These are phyloP conservation scores for Dunaliella sp. DNA, from an alignment of 139 green algal species.

Conservation along the genomic window DNA sequence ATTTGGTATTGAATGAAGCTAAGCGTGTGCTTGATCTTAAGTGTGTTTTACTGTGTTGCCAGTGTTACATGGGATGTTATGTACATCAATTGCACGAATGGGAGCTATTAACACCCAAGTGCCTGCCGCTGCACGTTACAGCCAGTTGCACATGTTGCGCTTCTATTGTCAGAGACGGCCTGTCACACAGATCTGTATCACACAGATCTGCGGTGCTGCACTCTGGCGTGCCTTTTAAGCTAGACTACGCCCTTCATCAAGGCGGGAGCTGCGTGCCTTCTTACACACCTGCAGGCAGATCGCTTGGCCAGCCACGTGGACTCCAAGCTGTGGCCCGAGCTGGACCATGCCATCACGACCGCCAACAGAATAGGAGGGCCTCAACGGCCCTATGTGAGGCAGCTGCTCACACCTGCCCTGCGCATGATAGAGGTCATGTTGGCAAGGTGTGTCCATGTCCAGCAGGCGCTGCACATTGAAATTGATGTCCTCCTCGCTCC, in stretches of 20 bases:
- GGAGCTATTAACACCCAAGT: not conserved
- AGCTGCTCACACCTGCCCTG: constrained; percentile 12
- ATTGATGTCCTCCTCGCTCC: too few relatives aligned
- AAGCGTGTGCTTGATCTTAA: too few relatives aligned
- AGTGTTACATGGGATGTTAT: too few relatives aligned
- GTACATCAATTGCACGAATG: too few relatives aligned
- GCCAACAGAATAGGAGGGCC: constrained; percentile 13
- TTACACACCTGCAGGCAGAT: not conserved
- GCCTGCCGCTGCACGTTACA: not conserved
- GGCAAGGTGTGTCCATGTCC: constrained; percentile 2
- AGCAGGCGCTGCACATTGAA: too few relatives aligned
- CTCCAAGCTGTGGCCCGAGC: not conserved
- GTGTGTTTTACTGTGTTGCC: too few relatives aligned
- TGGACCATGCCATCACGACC: not conserved
- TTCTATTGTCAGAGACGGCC: not conserved
- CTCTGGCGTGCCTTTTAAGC: not conserved
- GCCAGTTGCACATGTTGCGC: not conserved
- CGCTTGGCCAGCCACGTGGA: constrained; percentile 13
- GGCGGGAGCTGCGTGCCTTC: not conserved
- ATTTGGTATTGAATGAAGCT: too few relatives aligned
- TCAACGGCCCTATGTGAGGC: constrained; percentile 1
- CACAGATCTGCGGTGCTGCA: not conserved
- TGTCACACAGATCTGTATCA: not conserved
- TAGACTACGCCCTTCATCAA: not conserved
- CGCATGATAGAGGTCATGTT: constrained; percentile 14